phyloP scores from a whole-genome alignment of 116 monocot species.

The Zostera marina region DNA sequence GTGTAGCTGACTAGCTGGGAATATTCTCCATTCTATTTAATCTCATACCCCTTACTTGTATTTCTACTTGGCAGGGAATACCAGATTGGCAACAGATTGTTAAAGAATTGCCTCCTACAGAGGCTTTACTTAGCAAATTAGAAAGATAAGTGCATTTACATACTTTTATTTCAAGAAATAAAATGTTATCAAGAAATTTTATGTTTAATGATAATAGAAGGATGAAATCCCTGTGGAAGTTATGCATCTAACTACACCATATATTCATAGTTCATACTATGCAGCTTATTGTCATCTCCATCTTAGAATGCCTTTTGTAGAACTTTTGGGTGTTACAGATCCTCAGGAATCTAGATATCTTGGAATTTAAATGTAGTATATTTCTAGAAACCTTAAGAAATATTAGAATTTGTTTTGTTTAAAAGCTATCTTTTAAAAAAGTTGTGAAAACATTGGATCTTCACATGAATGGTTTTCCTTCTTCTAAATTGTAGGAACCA shows the following conservation, averaged over 20 bases:
- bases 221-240: no score
- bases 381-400: no score
- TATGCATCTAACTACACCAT: no score
- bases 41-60: not conserved
- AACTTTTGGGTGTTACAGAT: no score
- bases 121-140: conserved; percentile 77
- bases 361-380: no score
- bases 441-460: no score
- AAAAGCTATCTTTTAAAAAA: not conserved
- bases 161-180: not conserved
- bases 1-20: not conserved
- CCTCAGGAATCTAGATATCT: no score
- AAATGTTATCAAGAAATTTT: not conserved
- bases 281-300: no score
- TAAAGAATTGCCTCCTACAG: conserved; percentile 65
- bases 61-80: conserved; percentile 45
- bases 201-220: not conserved
- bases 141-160: conserved; percentile 33
- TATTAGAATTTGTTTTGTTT: no score
- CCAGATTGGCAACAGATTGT: conserved; percentile 87
- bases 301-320: no score
- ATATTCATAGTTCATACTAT: no score
- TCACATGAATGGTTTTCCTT: not conserved
- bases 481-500: not conserved
- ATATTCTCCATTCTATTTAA: not conserved